Base-by-base conservation (phyloP, 331 rosid genomes). In the Pyrus hybrid region DNA sequence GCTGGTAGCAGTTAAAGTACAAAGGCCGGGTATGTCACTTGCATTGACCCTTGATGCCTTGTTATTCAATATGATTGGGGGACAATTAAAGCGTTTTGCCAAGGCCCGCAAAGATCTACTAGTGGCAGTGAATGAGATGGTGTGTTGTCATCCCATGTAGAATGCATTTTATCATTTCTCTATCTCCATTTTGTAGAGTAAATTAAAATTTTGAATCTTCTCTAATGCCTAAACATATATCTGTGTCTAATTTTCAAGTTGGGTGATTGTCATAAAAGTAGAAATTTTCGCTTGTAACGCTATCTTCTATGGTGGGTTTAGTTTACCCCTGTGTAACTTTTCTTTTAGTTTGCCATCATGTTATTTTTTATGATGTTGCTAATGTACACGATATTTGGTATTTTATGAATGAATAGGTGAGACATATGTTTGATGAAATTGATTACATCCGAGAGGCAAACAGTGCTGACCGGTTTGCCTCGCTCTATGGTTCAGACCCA, bases 401-500 rank as follows among this genome's bases (percentile, higher is more conserved):
- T 63, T 71, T 47, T 57, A 14, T 69, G 33, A 72, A 73, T 79
- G 67, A 80, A 82, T 93, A 95, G 97, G 97, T 92, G 71, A 92
- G 97, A 61, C 99, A 95, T 89, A 95, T 95, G 99, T 95, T 92
- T 83, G 97, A 95, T 82, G 99, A 95, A 87, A 95, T 92, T 76
- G 90, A 95, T 85, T 95, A 95, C 82, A 82, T 95, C 63, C 87
- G 29, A 22, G 99, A 95, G 91, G 99, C 89, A 23, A 90, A 84
- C 71, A 95, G 89, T 89, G 97, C 99, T 22, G 96, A 92, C 77
- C 99, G 93, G 64, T 95, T 92, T 80, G 89, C 91, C 74, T 83
- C 92, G 77, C 93, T 95, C 47, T 95, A 90, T 78, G 80, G 91
- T 86, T 72, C 67, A 64, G 62, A 51, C 82, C 82, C 92, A 75